Conservation (phyloP, 1,284 basidiomycete genomes). For the Tremellales sp. region DNA sequence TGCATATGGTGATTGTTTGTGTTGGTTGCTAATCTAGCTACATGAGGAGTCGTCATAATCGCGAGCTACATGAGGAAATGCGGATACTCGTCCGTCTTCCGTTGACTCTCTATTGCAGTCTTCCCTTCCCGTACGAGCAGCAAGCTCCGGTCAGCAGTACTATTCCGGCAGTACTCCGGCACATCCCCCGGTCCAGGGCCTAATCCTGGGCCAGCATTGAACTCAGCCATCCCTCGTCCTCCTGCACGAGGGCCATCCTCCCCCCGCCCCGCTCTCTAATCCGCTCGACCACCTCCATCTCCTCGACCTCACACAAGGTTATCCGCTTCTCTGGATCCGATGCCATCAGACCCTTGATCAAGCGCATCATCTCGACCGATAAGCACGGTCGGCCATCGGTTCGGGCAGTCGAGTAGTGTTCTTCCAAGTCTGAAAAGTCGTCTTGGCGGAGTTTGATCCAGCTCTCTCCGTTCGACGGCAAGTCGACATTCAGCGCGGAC, state of each 20-base stretch:
- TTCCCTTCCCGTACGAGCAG: no score
- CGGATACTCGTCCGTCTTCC: no score
- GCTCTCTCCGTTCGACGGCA: constrained; percentile 79
- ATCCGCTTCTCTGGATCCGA: constrained; percentile 61
- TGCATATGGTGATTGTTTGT: no score
- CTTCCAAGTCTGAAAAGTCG: constrained; percentile 83
- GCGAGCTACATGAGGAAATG: no score
- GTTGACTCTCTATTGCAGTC: no score
- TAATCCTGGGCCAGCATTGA: constrained; percentile 16
- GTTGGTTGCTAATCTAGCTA: no score
- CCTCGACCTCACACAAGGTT: constrained; percentile 57
- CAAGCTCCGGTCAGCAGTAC: no score
- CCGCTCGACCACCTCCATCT: constrained; percentile 59
- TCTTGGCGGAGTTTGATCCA: constrained; percentile 92
- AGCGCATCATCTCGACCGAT: constrained; percentile 61
- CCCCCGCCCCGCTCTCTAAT: constrained; percentile 50
- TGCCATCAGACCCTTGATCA: constrained; percentile 75
- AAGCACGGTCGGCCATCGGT: constrained; percentile 47
- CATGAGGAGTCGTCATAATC: no score
- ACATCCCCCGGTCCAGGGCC: no score
- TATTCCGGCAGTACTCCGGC: no score
- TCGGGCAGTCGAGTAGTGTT: constrained; percentile 42
- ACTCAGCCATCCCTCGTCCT: constrained; percentile 18
- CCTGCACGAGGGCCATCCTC: constrained; percentile 13
- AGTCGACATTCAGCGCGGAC: constrained; percentile 85